These are phyloP conservation scores for Blastocystis hominis DNA, from an alignment of 352 stramenopile genomes.

Conservation along the genomic window DNA sequence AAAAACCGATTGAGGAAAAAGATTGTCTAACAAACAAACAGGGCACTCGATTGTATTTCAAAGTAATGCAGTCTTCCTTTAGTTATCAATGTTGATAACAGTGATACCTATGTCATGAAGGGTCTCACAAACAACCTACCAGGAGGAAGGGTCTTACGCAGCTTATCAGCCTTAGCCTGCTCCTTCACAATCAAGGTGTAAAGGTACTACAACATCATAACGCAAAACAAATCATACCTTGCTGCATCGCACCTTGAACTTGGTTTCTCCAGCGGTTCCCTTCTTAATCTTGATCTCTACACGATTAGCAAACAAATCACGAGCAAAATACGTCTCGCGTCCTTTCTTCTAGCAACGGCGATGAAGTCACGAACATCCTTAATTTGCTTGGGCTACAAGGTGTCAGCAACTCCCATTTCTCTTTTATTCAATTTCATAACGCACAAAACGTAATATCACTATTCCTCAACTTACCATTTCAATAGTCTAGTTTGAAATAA, in stretches of 20 bases:
- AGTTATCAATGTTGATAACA: constrained; percentile 11
- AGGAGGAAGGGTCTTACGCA: constrained; percentile 47
- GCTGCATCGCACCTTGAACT: constrained; percentile 58
- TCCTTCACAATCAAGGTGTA: constrained; percentile 58
- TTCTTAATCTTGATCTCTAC: constrained; percentile 59
- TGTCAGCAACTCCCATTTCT: neutral
- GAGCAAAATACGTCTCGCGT: constrained; percentile 7
- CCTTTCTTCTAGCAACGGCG: constrained; percentile 43
- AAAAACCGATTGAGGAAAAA: neutral
- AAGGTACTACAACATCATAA: constrained; percentile 33
- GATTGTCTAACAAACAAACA: constrained; percentile 50
- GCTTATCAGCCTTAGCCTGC: constrained; percentile 48
- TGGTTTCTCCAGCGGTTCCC: constrained; percentile 24
- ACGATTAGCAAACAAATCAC: neutral
- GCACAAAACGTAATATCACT: neutral
- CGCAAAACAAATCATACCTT: neutral
- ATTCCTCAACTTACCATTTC: constrained; percentile 17
- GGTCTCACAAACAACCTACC: neutral
- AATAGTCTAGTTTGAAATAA: constrained; percentile 53
- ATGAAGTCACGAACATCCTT: constrained; percentile 55
- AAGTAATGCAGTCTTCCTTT: neutral
- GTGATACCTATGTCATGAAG: neutral
- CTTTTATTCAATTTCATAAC: neutral
- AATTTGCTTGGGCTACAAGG: constrained; percentile 51
- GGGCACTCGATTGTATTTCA: constrained; percentile 50